Evolutionary conservation across 768 basidiomycete species (phyloP).

Genomic region (Galerina sulciceps): DNA sequence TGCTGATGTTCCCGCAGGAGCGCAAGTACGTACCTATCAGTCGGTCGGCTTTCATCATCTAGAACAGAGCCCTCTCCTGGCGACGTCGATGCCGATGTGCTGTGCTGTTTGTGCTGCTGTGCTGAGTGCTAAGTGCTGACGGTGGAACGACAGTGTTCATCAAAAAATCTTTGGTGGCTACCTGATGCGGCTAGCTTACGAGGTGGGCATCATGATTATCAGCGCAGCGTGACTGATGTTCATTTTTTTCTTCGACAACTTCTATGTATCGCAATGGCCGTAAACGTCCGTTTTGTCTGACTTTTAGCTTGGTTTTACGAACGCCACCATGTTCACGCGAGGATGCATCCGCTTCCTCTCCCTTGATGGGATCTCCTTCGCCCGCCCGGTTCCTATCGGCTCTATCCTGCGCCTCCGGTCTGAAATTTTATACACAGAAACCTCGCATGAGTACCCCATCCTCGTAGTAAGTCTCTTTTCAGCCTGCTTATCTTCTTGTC

Average conservation of each 20-base stretch:
- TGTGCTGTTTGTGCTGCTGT: too few species aligned
- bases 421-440: conserved; percentile 64
- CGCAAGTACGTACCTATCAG: conserved; percentile 59
- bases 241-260: too few species aligned
- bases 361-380: conserved; percentile 80
- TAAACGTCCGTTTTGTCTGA: neutral
- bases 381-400: conserved; percentile 82
- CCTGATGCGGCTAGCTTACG: conserved; percentile 70
- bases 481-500: neutral
- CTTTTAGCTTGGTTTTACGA: conserved; percentile 71
- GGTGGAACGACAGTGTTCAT: conserved; percentile 56
- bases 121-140: too few species aligned
- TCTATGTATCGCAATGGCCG: too few species aligned
- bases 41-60: too few species aligned
- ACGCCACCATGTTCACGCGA: conserved; percentile 69
- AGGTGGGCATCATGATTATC: conserved; percentile 40
- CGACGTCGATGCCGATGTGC: neutral
- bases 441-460: conserved; percentile 52
- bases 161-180: conserved; percentile 84
- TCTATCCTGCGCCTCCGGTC: conserved; percentile 78
- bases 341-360: conserved; percentile 74
- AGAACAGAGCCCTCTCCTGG: neutral
- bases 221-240: too few species aligned
- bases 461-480: conserved; percentile 53
- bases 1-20: conserved; percentile 87